A percentile compares a stretch with the other conserved stretches of the same genome.
These are phyloP conservation scores for Cymodocea nodosa DNA, from an alignment of 116 monocot genomes.

Conservation along the genomic window DNA sequence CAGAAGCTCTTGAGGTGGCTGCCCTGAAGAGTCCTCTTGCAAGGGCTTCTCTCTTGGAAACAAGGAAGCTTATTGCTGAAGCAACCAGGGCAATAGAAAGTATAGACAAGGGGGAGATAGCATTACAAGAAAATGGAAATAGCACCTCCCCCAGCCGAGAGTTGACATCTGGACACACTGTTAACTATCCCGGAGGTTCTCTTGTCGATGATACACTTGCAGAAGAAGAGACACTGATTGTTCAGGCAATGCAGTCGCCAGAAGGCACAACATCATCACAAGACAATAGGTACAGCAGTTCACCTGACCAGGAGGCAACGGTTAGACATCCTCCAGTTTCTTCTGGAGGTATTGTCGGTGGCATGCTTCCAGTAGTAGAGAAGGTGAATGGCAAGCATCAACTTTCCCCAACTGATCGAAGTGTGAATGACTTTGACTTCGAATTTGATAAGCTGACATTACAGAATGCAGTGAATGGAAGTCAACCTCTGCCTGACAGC, in stretches of 20 bases:
- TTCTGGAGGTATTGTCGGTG: background rate
- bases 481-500: background rate
- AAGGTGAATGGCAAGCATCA: slow-evolving; percentile 29
- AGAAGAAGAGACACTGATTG: slow-evolving; percentile 69
- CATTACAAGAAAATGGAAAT: slow-evolving; percentile 8
- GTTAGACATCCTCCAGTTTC: slow-evolving; percentile 1
- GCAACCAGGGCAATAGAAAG: slow-evolving; percentile 52
- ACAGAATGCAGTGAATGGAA: slow-evolving; percentile 8
- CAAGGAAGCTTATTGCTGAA: slow-evolving; percentile 72
- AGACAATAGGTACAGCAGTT: slow-evolving; percentile 8
- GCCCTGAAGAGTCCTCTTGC: slow-evolving; percentile 71
- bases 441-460: slow-evolving; percentile 9
- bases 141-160: slow-evolving; percentile 2
- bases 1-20: slow-evolving; percentile 67
- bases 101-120: slow-evolving; percentile 25
- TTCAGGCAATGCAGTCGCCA: slow-evolving; percentile 53
- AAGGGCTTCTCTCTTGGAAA: slow-evolving; percentile 74
- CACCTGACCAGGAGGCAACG: background rate
- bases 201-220: slow-evolving; percentile 68
- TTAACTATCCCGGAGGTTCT: slow-evolving; percentile 46
- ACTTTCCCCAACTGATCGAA: slow-evolving; percentile 4
- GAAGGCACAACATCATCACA: slow-evolving; percentile 17
- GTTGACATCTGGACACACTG: background rate
- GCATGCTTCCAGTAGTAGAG: slow-evolving; percentile 1
- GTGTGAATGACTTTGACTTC: background rate